Conservation (phyloP, 805 yeast genomes). For the Clavispora asparagi region DNA sequence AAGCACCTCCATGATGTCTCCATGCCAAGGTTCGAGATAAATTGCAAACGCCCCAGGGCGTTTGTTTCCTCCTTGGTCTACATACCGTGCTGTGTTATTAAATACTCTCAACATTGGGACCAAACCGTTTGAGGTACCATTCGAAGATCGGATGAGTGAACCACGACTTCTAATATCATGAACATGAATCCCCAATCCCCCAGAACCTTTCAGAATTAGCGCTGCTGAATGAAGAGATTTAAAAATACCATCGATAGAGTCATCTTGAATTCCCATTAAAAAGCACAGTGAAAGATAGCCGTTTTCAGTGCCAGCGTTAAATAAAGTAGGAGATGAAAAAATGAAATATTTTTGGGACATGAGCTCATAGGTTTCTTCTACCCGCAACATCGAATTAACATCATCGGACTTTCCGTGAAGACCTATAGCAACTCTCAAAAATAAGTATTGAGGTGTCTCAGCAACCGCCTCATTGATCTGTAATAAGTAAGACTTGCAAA, state of each 20-base stretch:
- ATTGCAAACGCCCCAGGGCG: constrained; percentile 97
- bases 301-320: constrained; percentile 85
- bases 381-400: constrained; percentile 26
- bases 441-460: constrained; percentile 88
- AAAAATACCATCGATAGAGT: constrained; percentile 92
- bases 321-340: constrained; percentile 93
- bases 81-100: constrained; percentile 94
- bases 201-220: constrained; percentile 87
- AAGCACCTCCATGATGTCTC: constrained; percentile 80
- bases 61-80: constrained; percentile 97
- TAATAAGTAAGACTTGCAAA: constrained; percentile 79
- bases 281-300: constrained; percentile 91
- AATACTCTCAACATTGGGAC: constrained; percentile 96
- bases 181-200: constrained; percentile 90
- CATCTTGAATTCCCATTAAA: constrained; percentile 85
- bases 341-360: constrained; percentile 87
- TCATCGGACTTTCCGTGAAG: constrained; percentile 70
- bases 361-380: constrained; percentile 74
- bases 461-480: constrained; percentile 48
- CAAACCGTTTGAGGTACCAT: constrained; percentile 88
- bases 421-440: constrained; percentile 89
- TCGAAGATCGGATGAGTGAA: constrained; percentile 83
- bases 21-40: constrained; percentile 96
- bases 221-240: constrained; percentile 87
- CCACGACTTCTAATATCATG: constrained; percentile 86